These are phyloP conservation scores for Phytomonas sp. DNA, from an alignment of 208 protist genomes.

Conservation along the genomic window DNA sequence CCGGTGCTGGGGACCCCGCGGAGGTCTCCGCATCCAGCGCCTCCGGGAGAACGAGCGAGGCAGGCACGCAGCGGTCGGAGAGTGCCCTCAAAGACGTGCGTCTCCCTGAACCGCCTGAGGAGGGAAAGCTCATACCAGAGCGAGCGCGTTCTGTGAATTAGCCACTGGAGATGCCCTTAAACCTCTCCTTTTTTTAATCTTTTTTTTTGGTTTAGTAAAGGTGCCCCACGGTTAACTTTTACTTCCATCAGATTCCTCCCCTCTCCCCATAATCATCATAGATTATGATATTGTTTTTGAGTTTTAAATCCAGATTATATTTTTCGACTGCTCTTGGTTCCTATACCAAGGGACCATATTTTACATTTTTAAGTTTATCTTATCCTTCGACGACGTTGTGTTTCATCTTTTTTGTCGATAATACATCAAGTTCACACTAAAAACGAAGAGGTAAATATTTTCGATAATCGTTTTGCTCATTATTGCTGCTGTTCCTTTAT, in stretches of 20 bases:
- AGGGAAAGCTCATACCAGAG: background rate
- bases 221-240: background rate
- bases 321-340: background rate
- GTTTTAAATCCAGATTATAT: background rate
- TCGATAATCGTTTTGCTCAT: slow-evolving; percentile 1
- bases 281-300: slow-evolving; percentile 1
- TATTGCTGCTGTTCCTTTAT: slow-evolving; percentile 4
- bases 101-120: background rate
- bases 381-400: background rate
- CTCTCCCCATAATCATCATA: slow-evolving; percentile 7
- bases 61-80: background rate
- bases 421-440: background rate
- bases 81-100: background rate
- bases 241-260: slow-evolving; percentile 12
- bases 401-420: slow-evolving; percentile 6
- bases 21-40: background rate
- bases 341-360: slow-evolving; percentile 5
- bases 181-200: background rate
- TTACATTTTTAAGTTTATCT: slow-evolving; percentile 9
- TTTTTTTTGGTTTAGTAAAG: background rate
- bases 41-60: background rate
- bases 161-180: background rate
- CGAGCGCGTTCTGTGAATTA: background rate
- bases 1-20: background rate
- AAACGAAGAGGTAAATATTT: slow-evolving; percentile 7